A percentile compares a stretch with the other conserved stretches of the same genome.
Evolutionary conservation across 441 rosid species (phyloP).

Genomic region (Dalechampia spathulata): DNA sequence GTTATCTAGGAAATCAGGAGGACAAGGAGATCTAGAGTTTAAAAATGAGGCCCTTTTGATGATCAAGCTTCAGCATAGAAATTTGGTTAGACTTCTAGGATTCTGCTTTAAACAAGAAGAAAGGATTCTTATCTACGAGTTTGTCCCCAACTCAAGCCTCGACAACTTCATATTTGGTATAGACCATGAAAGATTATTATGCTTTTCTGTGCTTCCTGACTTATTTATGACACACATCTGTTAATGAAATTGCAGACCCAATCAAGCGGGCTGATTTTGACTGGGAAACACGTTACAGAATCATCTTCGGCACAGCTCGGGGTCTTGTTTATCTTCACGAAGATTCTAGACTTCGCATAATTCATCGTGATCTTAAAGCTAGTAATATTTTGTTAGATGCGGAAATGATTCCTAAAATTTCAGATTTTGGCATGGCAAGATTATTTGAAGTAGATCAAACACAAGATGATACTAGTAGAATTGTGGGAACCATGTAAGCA

Average conservation of each 20-base stretch:
- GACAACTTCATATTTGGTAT: slow-evolving; percentile 17
- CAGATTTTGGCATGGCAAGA: slow-evolving; percentile 27
- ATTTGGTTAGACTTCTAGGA: slow-evolving; percentile 15
- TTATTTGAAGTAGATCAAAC: slow-evolving; percentile 14
- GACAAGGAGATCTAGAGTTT: slow-evolving; percentile 12
- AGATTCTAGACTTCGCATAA: slow-evolving; percentile 18
- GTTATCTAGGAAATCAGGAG: slow-evolving; percentile 1
- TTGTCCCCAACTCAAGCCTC: slow-evolving; percentile 17
- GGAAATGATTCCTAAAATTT: slow-evolving; percentile 19
- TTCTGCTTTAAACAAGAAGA: slow-evolving; percentile 4
- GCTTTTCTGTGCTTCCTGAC: background rate
- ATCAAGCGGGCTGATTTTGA: slow-evolving; percentile 8
- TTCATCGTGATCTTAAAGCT: slow-evolving; percentile 19
- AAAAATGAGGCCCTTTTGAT: slow-evolving; percentile 11
- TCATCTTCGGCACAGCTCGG: slow-evolving; percentile 8
- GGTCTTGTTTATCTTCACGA: slow-evolving; percentile 24
- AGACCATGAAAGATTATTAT: background rate
- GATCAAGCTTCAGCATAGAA: slow-evolving; percentile 20
- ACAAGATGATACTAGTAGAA: slow-evolving; percentile 5
- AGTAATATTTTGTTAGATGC: slow-evolving; percentile 13
- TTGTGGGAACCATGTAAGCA: slow-evolving; percentile 21
- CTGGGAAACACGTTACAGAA: slow-evolving; percentile 18
- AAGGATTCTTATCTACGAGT: slow-evolving; percentile 21
- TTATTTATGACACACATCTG: background rate
- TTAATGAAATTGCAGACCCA: slow-evolving; percentile 5